Evolutionary conservation across 495 filamentous ascomycete species (phyloP).

Genomic region (Daldinia caldariorum): DNA sequence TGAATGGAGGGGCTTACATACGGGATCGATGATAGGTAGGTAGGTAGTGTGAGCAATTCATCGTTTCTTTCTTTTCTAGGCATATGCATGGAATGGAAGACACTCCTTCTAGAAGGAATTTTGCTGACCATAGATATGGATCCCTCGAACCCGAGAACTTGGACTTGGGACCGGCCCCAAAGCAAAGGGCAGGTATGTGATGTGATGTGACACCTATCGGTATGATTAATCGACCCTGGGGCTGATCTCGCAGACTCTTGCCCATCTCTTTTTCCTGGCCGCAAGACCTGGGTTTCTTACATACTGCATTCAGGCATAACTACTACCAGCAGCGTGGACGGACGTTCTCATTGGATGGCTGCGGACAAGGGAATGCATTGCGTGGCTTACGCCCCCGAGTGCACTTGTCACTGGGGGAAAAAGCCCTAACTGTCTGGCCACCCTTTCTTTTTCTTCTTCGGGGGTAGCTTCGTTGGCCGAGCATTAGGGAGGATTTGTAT

Average conservation of each 20-base stretch:
- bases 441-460: neutral
- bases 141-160: constrained; percentile 17
- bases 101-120: neutral
- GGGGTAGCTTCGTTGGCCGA: neutral
- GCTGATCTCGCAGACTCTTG: constrained; percentile 19
- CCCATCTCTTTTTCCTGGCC: neutral
- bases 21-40: too few relatives aligned
- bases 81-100: constrained; percentile 3
- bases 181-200: neutral
- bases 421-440: neutral
- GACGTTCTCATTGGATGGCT: constrained; percentile 1
- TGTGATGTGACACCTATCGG: neutral
- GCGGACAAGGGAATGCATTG: constrained; percentile 8
- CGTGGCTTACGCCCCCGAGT: constrained; percentile 5
- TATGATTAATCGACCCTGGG: neutral
- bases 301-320: neutral
- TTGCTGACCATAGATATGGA: neutral
- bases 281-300: neutral
- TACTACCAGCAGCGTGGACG: constrained; percentile 10
- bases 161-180: neutral
- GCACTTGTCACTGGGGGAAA: constrained; percentile 16
- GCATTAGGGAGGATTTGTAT: constrained; percentile 3
- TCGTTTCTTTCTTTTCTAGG: neutral
- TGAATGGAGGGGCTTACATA: neutral
- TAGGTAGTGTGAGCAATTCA: too few relatives aligned